A percentile compares a stretch with the other conserved stretches of the same genome.
phyloP scores from a whole-genome alignment of 2,329 filamentous ascomycete genomes.

The Tolypocladium tundrense region DNA sequence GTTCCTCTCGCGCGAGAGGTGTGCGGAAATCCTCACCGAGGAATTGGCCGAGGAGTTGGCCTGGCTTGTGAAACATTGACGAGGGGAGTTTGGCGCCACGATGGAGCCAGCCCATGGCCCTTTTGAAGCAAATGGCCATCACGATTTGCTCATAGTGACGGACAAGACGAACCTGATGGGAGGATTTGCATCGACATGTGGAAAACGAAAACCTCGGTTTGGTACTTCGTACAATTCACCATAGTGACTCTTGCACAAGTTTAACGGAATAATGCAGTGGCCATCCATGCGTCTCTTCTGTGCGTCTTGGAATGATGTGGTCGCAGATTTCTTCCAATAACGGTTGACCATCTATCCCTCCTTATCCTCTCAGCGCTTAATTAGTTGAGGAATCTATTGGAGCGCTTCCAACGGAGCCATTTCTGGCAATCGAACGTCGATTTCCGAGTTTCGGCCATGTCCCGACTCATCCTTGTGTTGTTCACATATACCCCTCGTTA shows the following conservation, averaged over 20 bases:
- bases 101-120: neutral
- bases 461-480: neutral
- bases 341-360: neutral
- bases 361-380: neutral
- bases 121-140: neutral
- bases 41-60: conserved; percentile 37
- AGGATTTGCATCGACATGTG: neutral
- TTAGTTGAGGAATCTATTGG: neutral
- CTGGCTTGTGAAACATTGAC: conserved; percentile 27
- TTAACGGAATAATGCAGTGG: neutral
- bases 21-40: conserved; percentile 40
- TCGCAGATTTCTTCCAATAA: neutral
- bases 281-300: neutral
- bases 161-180: neutral
- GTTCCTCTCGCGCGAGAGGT: conserved; percentile 43
- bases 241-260: neutral
- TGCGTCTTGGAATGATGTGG: too few species aligned
- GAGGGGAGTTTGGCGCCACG: neutral
- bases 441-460: neutral
- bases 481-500: neutral
- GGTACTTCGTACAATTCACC: neutral
- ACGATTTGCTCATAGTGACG: neutral
- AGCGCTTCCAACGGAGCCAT: neutral
- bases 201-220: too few species aligned
- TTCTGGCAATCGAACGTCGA: neutral